Evolutionary conservation across 768 basidiomycete genomes (phyloP).

Genomic region (Polyporus arcularius): DNA sequence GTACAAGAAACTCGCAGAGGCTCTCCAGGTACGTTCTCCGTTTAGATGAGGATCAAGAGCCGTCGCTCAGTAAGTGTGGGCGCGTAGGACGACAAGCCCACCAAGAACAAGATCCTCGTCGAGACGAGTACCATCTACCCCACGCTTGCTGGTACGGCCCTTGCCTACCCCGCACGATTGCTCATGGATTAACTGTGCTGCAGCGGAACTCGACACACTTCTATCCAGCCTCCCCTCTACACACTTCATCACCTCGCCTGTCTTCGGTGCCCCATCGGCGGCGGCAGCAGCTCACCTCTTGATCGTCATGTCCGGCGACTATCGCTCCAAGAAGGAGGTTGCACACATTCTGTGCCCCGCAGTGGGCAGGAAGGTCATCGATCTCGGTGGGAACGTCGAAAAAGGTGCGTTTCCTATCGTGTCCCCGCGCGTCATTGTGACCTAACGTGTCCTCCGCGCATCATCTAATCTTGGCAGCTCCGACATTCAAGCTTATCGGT

Average conservation of each 20-base stretch:
- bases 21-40: slow-evolving; percentile 49
- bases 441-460: neutral
- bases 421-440: neutral
- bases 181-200: neutral
- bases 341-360: slow-evolving; percentile 79
- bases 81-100: slow-evolving; percentile 36
- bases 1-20: slow-evolving; percentile 60
- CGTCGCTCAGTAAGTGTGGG: neutral
- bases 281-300: slow-evolving; percentile 70
- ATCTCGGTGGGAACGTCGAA: slow-evolving; percentile 85
- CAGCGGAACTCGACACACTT: slow-evolving; percentile 70
- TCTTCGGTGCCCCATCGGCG: slow-evolving; percentile 70
- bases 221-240: slow-evolving; percentile 59
- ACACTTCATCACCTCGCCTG: slow-evolving; percentile 72
- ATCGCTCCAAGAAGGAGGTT: slow-evolving; percentile 79
- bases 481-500: slow-evolving; percentile 76
- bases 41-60: neutral
- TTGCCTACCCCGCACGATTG: neutral
- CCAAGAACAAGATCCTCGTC: slow-evolving; percentile 72
- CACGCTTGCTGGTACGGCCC: slow-evolving; percentile 23
- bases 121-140: slow-evolving; percentile 76
- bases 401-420: slow-evolving; percentile 48
- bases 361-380: slow-evolving; percentile 73
- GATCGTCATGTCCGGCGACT: slow-evolving; percentile 78
- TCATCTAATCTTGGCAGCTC: slow-evolving; percentile 40